Evolutionary conservation across 139 green algal genomes (phyloP).

Genomic region (Ettlia oleoabundans): DNA sequence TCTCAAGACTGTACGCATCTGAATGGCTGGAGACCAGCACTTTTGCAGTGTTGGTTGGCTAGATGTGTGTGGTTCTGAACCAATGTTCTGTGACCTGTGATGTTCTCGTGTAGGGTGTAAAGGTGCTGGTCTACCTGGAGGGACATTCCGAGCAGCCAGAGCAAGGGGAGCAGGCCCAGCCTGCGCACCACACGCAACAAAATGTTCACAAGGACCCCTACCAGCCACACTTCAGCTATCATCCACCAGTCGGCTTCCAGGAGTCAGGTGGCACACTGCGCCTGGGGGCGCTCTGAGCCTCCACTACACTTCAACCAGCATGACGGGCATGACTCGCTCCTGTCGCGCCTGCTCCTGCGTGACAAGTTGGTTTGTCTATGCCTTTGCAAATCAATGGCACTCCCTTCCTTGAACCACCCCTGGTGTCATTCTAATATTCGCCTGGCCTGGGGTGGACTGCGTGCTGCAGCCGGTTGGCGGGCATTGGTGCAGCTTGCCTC

Average conservation of each 20-base stretch:
- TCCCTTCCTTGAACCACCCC: too few species aligned
- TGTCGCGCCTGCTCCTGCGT: too few species aligned
- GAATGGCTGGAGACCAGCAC: too few species aligned
- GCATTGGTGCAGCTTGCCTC: constrained; percentile 22
- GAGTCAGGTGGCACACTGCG: not conserved
- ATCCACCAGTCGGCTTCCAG: not conserved
- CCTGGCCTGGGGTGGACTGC: not conserved
- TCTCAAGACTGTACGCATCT: too few species aligned
- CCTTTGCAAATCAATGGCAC: too few species aligned
- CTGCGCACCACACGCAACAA: not conserved
- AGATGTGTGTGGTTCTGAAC: not conserved
- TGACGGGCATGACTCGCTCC: too few species aligned
- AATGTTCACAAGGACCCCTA: not conserved
- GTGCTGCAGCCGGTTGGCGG: constrained; percentile 10
- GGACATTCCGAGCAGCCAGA: not conserved
- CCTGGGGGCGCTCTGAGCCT: too few species aligned
- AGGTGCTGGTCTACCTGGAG: constrained; percentile 25
- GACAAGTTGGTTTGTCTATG: too few species aligned
- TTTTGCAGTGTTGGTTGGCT: not conserved
- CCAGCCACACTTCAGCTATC: constrained; percentile 1
- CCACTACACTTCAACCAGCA: too few species aligned
- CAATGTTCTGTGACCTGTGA: too few species aligned
- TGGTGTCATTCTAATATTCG: not conserved
- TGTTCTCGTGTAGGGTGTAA: constrained; percentile 1
- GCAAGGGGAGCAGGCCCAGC: not conserved